These are phyloP conservation scores for Plasmopara viticola DNA, from an alignment of 352 stramenopile genomes.

Conservation along the genomic window DNA sequence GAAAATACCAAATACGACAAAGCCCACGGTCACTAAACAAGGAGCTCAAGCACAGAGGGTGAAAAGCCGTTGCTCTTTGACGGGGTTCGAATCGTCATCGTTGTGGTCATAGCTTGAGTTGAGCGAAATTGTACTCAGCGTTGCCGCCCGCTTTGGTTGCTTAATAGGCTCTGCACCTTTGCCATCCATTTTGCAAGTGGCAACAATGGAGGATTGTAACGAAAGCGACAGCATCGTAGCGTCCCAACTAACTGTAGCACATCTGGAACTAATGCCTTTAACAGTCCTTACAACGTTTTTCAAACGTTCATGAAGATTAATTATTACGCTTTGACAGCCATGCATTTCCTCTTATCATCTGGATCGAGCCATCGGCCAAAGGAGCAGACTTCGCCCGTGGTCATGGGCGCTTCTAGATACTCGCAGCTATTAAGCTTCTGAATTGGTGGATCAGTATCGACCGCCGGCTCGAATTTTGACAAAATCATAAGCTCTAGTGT, in stretches of 20 bases:
- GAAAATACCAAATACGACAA: slow-evolving; percentile 17
- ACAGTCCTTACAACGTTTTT: background rate
- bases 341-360: too few species aligned
- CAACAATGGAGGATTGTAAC: background rate
- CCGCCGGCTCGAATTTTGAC: background rate
- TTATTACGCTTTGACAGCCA: slow-evolving; percentile 10
- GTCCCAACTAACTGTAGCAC: slow-evolving; percentile 14
- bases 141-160: slow-evolving; percentile 9
- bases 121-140: slow-evolving; percentile 26
- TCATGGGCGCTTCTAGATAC: slow-evolving; percentile 33
- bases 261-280: background rate
- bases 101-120: slow-evolving; percentile 14
- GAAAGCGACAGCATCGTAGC: slow-evolving; percentile 14
- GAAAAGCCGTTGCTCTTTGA: background rate
- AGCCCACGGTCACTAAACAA: slow-evolving; percentile 9
- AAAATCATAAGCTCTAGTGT: slow-evolving; percentile 17
- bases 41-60: slow-evolving; percentile 5
- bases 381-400: slow-evolving; percentile 19
- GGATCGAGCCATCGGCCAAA: slow-evolving; percentile 1
- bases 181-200: slow-evolving; percentile 23
- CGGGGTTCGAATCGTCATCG: background rate
- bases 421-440: slow-evolving; percentile 17
- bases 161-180: background rate
- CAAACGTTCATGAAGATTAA: slow-evolving; percentile 1
- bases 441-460: slow-evolving; percentile 5